Percentiles rank a stretch among this genome's conserved stretches.
These are phyloP conservation scores for Vanrija sp. DNA, from an alignment of 1,284 basidiomycete genomes.

Conservation along the genomic window DNA sequence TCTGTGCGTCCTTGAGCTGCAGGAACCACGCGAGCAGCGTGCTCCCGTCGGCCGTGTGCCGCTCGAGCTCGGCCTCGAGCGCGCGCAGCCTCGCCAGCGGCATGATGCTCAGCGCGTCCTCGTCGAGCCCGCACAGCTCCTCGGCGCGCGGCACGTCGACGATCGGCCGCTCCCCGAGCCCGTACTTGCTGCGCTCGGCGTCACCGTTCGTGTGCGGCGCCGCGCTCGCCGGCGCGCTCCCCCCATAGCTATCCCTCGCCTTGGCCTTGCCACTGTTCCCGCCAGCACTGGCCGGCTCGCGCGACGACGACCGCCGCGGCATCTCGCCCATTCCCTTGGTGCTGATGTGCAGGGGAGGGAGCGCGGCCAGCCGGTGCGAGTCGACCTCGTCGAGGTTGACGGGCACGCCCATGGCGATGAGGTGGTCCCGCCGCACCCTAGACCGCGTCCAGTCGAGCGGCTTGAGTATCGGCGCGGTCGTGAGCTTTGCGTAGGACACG, in stretches of 20 bases:
- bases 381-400: conserved; percentile 89
- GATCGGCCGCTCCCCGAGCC: conserved; percentile 65
- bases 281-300: conserved; percentile 57
- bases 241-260: background rate
- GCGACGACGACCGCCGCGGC: conserved; percentile 47
- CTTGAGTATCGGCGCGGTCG: conserved; percentile 53
- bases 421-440: conserved; percentile 76
- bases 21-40: conserved; percentile 70
- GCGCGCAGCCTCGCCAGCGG: conserved; percentile 63
- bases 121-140: conserved; percentile 62
- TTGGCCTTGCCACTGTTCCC: conserved; percentile 38
- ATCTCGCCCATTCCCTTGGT: conserved; percentile 47
- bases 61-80: conserved; percentile 62
- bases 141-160: conserved; percentile 64
- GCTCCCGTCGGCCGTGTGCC: conserved; percentile 68
- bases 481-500: conserved; percentile 63
- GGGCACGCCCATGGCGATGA: conserved; percentile 83
- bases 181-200: conserved; percentile 52
- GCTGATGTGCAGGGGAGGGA: conserved; percentile 74
- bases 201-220: conserved; percentile 2
- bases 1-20: conserved; percentile 74
- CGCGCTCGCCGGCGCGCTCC: background rate
- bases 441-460: conserved; percentile 89
- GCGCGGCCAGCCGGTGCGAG: conserved; percentile 61
- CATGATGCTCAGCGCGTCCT: conserved; percentile 63